Evolutionary conservation across 495 filamentous ascomycete genomes (phyloP).

Genomic region (Neurospora sp.): DNA sequence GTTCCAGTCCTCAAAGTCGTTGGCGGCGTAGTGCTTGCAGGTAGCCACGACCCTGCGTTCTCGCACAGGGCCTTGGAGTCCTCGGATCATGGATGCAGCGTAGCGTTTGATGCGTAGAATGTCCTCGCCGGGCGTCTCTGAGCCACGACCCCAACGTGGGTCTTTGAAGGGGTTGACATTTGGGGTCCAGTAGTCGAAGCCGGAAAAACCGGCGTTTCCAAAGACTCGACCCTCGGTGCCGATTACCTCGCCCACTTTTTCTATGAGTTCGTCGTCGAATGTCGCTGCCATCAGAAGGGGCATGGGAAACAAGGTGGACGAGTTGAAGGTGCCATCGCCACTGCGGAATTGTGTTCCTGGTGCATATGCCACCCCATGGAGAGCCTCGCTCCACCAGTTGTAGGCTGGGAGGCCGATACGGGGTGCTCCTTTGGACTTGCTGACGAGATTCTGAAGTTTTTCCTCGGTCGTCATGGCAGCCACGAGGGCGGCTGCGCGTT

Average conservation of each 20-base stretch:
- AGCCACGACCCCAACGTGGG: constrained; percentile 31
- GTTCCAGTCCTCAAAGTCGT: constrained; percentile 23
- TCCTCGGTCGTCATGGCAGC: constrained; percentile 31
- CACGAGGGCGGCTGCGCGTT: constrained; percentile 33
- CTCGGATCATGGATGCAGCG: too few species aligned
- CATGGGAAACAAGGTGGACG: constrained; percentile 36
- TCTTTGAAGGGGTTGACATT: constrained; percentile 21
- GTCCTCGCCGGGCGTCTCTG: constrained; percentile 28
- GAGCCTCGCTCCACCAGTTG: constrained; percentile 43
- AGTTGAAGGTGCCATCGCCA: constrained; percentile 19
- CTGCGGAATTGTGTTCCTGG: constrained; percentile 23
- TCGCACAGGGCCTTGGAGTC: constrained; percentile 4
- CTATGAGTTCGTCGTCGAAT: constrained; percentile 37
- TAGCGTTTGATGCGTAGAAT: background rate
- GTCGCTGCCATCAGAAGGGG: constrained; percentile 34
- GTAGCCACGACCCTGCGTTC: constrained; percentile 12
- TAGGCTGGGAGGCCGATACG: constrained; percentile 34
- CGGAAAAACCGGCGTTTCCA: constrained; percentile 48
- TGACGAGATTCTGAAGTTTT: constrained; percentile 32
- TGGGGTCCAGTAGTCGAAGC: constrained; percentile 37
- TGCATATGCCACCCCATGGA: constrained; percentile 33
- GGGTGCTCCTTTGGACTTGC: constrained; percentile 24
- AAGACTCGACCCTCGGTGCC: constrained; percentile 57
- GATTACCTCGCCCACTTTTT: constrained; percentile 31
- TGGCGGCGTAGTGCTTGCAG: constrained; percentile 36